Base-by-base conservation (phyloP, 2,329 filamentous ascomycete genomes). In the Emmonsia crescens region DNA sequence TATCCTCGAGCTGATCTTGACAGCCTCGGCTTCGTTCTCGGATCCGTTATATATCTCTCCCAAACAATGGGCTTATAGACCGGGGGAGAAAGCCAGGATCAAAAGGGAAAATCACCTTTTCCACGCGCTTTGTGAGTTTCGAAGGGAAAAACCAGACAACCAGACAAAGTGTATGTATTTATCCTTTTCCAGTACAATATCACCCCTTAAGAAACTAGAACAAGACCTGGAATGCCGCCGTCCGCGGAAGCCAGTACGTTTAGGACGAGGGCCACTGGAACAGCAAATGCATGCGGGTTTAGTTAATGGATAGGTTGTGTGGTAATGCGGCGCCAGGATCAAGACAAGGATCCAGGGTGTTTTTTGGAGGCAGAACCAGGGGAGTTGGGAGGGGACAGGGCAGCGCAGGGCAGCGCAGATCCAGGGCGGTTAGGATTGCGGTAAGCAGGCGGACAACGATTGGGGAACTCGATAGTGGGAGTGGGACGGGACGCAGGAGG, bases 401-500 rank as follows among this genome's bases (percentile, higher is more conserved):
- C n/a, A 40, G 56, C 9, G 16, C n/a, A 36, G 36, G 27, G 56
- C 24, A 44, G 12, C 3, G 3, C 4, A 29, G 12, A 51, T 12
- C n/a, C n/a, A n/a, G 10, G 24, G 42, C 21, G 24, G 33, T 36
- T 49, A 59, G 33, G 31, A 36, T 27, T 33, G 40, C 4, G 6
- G 10, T n/a, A n/a, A 48, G 24, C 38, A 36, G 12, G 27, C 27
- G 24, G 27, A 12, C 42, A 33, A 29, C 57, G 42, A 51, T 36
- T 48, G n/a, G 42, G 42, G 24, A 49, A 24, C 31, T 59, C 40
- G 42, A 48, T 31, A 24, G 42, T 42, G 19, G 29, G 42, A 38
- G 57, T 40, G 42, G 57, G 42, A 51, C 42, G 14, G 55, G 55
- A n/a, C 42, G 42, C 57, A 59, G 57, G 57, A 49, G 57, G 27